phyloP scores from a whole-genome alignment of 345 rosid species.

The Moricandia moricandioides region DNA sequence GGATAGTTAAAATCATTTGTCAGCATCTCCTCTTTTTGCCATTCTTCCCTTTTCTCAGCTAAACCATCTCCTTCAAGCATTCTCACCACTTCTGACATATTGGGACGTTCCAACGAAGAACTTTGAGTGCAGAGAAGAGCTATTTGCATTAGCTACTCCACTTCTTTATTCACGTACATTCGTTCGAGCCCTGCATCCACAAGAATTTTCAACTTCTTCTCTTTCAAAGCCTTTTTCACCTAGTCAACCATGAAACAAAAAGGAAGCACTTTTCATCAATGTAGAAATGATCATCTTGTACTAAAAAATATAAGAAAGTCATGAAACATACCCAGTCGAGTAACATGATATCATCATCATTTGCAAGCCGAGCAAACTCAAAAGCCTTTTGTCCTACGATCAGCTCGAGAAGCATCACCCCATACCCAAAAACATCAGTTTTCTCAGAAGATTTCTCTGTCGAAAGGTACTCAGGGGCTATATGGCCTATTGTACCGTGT shows the following conservation, averaged over 20 bases:
- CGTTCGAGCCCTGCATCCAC: conserved; percentile 69
- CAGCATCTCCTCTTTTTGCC: conserved; percentile 77
- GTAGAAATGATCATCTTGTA: not conserved
- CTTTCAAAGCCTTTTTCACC: conserved; percentile 90
- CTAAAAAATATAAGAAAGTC: not conserved
- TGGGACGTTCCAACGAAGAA: conserved; percentile 75
- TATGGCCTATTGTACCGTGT: conserved; percentile 96
- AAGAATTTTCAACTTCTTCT: conserved; percentile 63
- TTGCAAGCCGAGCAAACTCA: conserved; percentile 95
- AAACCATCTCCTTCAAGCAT: conserved; percentile 95
- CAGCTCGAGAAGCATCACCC: conserved; percentile 96
- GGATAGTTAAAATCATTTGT: conserved; percentile 52
- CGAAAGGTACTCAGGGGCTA: conserved; percentile 93
- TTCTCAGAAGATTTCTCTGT: conserved; percentile 91
- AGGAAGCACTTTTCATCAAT: not conserved
- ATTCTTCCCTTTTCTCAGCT: conserved; percentile 90
- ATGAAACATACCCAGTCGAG: conserved; percentile 78
- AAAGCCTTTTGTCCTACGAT: conserved; percentile 93
- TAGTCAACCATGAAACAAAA: conserved; percentile 24
- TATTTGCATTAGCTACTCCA: conserved; percentile 79
- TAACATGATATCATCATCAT: conserved; percentile 90
- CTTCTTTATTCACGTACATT: conserved; percentile 58
- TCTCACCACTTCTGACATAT: conserved; percentile 91
- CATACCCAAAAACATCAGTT: conserved; percentile 98
- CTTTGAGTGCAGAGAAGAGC: conserved; percentile 84